Evolutionary conservation across 257 asterid species (phyloP).

Genomic region (Lycium barbarum): DNA sequence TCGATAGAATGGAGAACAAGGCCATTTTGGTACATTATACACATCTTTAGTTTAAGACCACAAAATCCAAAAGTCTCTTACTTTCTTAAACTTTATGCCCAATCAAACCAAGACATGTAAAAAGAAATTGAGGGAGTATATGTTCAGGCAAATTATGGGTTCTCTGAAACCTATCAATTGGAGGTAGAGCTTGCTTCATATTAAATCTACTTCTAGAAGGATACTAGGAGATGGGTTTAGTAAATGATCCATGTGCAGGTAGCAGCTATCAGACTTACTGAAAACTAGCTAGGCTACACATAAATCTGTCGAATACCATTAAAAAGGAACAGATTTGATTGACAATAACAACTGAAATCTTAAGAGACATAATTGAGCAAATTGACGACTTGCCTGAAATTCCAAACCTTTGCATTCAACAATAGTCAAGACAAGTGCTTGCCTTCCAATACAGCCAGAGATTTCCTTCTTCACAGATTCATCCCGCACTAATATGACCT

Average conservation of each 20-base stretch:
- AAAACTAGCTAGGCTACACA: neutral
- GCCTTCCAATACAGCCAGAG: slow-evolving; percentile 46
- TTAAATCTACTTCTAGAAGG: neutral
- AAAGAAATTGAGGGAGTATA: neutral
- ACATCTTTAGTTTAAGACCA: neutral
- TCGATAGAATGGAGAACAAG: slow-evolving; percentile 16
- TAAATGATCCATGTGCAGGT: neutral
- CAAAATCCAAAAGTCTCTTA: neutral
- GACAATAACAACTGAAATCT: neutral
- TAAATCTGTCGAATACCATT: neutral
- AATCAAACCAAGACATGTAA: neutral
- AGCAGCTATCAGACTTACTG: neutral
- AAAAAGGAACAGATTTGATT: neutral
- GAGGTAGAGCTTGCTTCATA: neutral
- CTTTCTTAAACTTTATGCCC: neutral
- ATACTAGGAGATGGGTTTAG: neutral
- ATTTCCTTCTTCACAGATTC: slow-evolving; percentile 53
- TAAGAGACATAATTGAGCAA: neutral
- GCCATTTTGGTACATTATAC: slow-evolving; percentile 1
- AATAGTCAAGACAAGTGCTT: slow-evolving; percentile 67
- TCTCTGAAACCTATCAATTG: neutral
- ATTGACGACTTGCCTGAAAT: slow-evolving; percentile 54
- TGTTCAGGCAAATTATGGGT: neutral
- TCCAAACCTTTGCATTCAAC: slow-evolving; percentile 79
- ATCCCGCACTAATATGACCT: slow-evolving; percentile 68